phyloP scores from a whole-genome alignment of 2,329 filamentous ascomycete species.

The Cladosporium sp. region DNA sequence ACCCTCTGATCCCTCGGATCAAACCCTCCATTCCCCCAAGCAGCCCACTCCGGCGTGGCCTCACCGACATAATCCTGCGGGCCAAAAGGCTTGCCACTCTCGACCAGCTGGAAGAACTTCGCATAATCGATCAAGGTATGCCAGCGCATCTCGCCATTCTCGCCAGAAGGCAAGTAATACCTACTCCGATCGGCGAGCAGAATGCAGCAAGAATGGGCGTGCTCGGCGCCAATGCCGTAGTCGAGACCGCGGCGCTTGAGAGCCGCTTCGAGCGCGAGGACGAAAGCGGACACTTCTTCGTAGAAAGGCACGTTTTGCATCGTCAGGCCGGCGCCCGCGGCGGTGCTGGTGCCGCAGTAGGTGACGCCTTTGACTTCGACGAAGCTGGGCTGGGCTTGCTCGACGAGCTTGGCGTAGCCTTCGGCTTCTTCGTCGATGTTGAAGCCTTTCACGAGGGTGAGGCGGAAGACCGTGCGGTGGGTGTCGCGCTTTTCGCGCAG shows the following conservation, averaged over 20 bases:
- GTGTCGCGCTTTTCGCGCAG: constrained; percentile 74
- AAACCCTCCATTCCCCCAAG: constrained; percentile 91
- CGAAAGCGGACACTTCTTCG: constrained; percentile 80
- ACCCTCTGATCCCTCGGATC: constrained; percentile 86
- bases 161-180: constrained; percentile 53
- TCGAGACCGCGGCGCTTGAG: constrained; percentile 64
- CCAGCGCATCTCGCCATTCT: constrained; percentile 62
- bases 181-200: constrained; percentile 71
- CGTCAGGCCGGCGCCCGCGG: constrained; percentile 77
- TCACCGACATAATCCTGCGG: constrained; percentile 88
- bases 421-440: constrained; percentile 90
- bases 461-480: constrained; percentile 88
- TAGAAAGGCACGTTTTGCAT: constrained; percentile 99
- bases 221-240: constrained; percentile 92
- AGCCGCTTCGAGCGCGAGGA: constrained; percentile 65
- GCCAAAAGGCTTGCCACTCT: constrained; percentile 61
- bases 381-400: constrained; percentile 81
- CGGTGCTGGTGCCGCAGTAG: constrained; percentile 87
- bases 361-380: constrained; percentile 96
- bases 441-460: constrained; percentile 96
- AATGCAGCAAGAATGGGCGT: constrained; percentile 91
- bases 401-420: constrained; percentile 85
- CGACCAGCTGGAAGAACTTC: constrained; percentile 77
- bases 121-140: constrained; percentile 89
- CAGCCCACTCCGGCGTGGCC: constrained; percentile 86